Percentiles rank a stretch among this genome's conserved stretches.
Conservation (phyloP, 225 moss, liverwort and hornwort species). For the Straminergon stramineum region DNA sequence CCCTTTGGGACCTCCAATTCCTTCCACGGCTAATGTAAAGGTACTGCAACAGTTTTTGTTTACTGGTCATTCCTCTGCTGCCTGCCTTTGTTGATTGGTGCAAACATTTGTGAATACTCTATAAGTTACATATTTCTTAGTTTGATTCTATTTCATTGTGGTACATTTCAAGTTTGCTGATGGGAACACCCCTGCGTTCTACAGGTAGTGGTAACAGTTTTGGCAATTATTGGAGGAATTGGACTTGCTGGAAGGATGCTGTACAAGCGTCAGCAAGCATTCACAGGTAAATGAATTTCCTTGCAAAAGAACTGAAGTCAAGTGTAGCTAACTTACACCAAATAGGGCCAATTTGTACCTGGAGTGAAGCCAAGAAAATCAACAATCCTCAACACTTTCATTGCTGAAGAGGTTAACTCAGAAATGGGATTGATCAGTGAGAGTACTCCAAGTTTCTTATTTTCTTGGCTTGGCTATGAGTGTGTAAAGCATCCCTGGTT, state of each 20-base stretch:
- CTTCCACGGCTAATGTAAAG: not conserved
- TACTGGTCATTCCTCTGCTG: not conserved
- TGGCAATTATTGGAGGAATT: not conserved
- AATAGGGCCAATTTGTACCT: not conserved
- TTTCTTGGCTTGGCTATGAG: no score
- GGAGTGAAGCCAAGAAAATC: not conserved
- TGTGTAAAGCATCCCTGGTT: no score
- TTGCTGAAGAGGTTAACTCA: not conserved
- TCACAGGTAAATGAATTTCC: not conserved
- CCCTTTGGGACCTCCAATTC: rapidly evolving
- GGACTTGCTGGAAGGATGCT: not conserved
- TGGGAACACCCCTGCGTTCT: not conserved
- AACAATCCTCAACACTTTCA: not conserved
- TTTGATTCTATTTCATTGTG: not conserved
- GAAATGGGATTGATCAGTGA: not conserved
- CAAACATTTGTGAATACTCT: not conserved
- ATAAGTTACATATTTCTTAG: not conserved
- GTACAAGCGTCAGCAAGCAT: not conserved
- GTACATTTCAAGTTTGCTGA: not conserved
- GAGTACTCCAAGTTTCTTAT: no score
- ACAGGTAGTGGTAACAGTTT: not conserved
- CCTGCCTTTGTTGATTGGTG: not conserved
- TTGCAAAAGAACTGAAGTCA: not conserved
- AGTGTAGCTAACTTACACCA: not conserved
- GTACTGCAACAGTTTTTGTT: not conserved